Percentiles rank a stretch among this genome's conserved stretches.
These are phyloP conservation scores for Paulownia fortunei DNA, from an alignment of 257 asterid species.

Conservation along the genomic window DNA sequence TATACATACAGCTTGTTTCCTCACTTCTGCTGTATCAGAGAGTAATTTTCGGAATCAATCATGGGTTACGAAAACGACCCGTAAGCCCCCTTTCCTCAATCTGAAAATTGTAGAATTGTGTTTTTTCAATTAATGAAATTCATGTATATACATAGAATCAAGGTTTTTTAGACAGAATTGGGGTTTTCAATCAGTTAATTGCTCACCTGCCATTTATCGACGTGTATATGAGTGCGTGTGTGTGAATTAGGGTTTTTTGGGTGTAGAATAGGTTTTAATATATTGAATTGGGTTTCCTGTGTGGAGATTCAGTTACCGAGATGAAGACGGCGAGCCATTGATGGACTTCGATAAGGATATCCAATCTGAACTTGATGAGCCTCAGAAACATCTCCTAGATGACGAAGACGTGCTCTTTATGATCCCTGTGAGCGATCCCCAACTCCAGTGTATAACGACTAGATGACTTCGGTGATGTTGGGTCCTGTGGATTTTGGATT, in stretches of 20 bases:
- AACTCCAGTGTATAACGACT: conserved; percentile 68
- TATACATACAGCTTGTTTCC: conserved; percentile 5
- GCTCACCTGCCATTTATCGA: neutral
- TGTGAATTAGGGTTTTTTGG: neutral
- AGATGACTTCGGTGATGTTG: no score
- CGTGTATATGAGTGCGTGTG: neutral
- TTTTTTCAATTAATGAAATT: conserved; percentile 10
- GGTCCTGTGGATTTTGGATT: conserved; percentile 56
- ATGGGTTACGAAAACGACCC: conserved; percentile 75
- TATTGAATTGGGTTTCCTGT: conserved; percentile 16
- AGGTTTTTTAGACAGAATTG: conserved; percentile 23
- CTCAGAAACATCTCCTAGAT: conserved; percentile 52
- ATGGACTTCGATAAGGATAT: conserved; percentile 80
- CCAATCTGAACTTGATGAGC: conserved; percentile 68
- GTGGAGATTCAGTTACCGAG: conserved; percentile 61
- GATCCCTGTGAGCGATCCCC: conserved; percentile 62
- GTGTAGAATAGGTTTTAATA: neutral
- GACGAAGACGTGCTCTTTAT: conserved; percentile 44
- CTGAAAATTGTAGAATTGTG: conserved; percentile 18
- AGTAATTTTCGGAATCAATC: conserved; percentile 20
- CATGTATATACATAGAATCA: neutral
- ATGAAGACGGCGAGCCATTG: conserved; percentile 96
- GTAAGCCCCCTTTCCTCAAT: conserved; percentile 46
- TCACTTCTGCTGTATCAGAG: conserved; percentile 7
- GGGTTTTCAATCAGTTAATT: conserved; percentile 19